Base-by-base conservation (phyloP, 73 alveolate genomes). In the Halteria grandinella region DNA sequence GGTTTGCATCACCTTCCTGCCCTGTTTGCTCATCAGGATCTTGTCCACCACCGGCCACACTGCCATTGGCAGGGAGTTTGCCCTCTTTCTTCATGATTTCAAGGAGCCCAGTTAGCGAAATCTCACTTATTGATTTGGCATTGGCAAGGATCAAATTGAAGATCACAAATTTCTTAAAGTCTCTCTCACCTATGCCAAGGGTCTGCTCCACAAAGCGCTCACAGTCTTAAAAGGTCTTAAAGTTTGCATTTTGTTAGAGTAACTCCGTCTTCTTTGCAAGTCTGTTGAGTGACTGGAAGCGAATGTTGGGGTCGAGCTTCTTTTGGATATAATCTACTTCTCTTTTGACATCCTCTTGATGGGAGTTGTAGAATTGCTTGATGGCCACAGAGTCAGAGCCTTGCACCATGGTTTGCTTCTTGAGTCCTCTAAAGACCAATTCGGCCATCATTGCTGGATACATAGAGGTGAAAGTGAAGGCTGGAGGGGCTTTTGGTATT, bases 341-440 rank as follows among this genome's bases (percentile, higher is more conserved):
- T 47, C 32, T 21, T 10, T 66, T 7, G 7, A 66, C 47, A 23
- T 66, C 80, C 23, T 25, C 32, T 44, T 45, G 43, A 23, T 66
- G 47, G 36, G 12, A 12, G 32, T 66, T 66, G 36, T 66, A 66
- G 47, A 6, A 66, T 10, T 66, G 29, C 32, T 66, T 66, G 17
- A 66, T 45, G n/a, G 55, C 63, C 37, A 31, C 28, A 1, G 23
- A 10, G 47, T 66, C 80, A 20, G 43, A 5, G 8, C 11, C 10
- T 5, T 39, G 43, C 1, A 45, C 47, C 8, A 66, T 21, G 10
- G 47, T 5, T 66, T 66, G 20, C 10, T 40, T 32, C 31, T 66
- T 66, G 18, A 66, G 29, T 23, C 53, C 66, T 47, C 80, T 66
- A 33, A 66, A 66, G 7, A 66, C 4, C 20, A 60, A 40, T 21